A percentile compares a stretch with the other conserved stretches of the same genome.
Evolutionary conservation across 2,329 filamentous ascomycete species (phyloP).

Genomic region (Colletotrichum orbiculare): DNA sequence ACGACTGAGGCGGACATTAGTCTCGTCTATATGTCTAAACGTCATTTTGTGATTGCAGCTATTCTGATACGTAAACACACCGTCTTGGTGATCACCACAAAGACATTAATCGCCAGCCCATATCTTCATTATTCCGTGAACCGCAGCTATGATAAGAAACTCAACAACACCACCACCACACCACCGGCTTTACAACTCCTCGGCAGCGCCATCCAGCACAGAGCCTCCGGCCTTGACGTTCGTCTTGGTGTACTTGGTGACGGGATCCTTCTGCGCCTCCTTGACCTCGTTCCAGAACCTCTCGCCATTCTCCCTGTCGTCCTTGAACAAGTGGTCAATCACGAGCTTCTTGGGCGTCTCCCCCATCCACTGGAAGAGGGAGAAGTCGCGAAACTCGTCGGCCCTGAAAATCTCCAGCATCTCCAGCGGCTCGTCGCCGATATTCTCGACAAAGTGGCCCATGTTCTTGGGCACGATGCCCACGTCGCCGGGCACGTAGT

Average conservation of each 20-base stretch:
- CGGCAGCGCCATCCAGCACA: background rate
- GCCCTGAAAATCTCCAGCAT: constrained; percentile 81
- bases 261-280: constrained; percentile 69
- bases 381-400: constrained; percentile 78
- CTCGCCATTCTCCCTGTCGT: constrained; percentile 69
- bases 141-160: no score
- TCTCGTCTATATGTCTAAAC: no score
- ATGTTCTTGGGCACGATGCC: constrained; percentile 82
- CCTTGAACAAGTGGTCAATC: constrained; percentile 72
- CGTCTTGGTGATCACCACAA: no score
- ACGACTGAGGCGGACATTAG: no score
- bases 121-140: no score
- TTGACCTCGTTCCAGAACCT: constrained; percentile 72
- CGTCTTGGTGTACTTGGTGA: constrained; percentile 48
- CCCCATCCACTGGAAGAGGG: constrained; percentile 80
- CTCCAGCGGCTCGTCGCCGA: constrained; percentile 79
- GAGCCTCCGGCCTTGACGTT: background rate
- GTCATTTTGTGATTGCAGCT: no score
- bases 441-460: constrained; percentile 86
- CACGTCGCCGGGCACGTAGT: constrained; percentile 80
- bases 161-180: no score
- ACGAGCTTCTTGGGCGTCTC: constrained; percentile 76
- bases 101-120: no score
- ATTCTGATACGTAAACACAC: no score
- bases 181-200: constrained; percentile 18